Evolutionary conservation across 176 grass and related monocot species (phyloP), one percentile per base, ranked within the genome.

Genomic region (Carex myosuroides): DNA sequence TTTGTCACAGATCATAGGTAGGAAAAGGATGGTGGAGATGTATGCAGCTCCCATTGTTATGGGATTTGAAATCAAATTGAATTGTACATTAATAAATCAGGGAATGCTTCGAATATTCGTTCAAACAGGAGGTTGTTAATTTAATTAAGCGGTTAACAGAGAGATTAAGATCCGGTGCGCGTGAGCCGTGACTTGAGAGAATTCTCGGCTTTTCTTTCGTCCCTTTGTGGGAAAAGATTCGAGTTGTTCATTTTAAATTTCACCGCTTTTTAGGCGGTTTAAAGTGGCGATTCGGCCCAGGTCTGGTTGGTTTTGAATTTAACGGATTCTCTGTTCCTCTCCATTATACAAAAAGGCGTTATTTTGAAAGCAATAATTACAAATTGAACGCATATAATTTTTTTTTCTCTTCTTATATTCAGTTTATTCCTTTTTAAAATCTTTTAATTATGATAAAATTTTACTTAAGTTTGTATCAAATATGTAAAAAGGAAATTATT

Each of bases 231-330:
- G 71, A 12, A 53, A 72, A 55, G 29, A 81, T 61, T 62, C 3
- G 55, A 8, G 1, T 41, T 61, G 50, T 18, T 42, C 1, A 46
- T 79, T 79, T 44, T 57, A 7, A 32, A 54, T 6, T 62, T 63
- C 84, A 75, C 87, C 53, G 63, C 16, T 84, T 81, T 89, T 18
- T 22, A 53, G 62, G 66, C 66, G 60, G 76, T 87, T 85, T 77
- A 35, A 84, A 89, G 48, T 53, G 87, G 14, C 54, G 11, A n/a
- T 22, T 48, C 81, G 88, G 65, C 57, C 50, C 80, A 39, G 61
- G 4, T 1, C 17, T 44, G 35, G 17, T 50, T 24, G 12, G n/a
- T 73, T 21, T 50, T 50, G 0, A 39, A 6, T 39, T 39, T 39
- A 39, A 39, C 37, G 37, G 37, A 39, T 39, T 39, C 4, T 39